phyloP scores from a whole-genome alignment of 768 basidiomycete genomes.

The Galerina sulciceps region DNA sequence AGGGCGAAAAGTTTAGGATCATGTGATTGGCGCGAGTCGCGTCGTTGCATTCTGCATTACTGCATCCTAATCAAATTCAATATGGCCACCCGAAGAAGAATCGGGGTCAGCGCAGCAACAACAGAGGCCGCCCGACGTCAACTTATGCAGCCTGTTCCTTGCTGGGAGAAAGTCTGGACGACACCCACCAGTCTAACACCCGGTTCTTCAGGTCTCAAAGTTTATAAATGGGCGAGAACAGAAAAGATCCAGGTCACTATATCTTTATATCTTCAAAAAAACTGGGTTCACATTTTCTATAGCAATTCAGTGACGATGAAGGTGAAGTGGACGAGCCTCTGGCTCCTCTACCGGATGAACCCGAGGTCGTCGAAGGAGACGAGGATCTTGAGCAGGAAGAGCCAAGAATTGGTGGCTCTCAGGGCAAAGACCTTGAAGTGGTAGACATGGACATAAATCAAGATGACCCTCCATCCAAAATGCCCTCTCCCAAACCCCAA shows the following conservation, averaged over 20 bases:
- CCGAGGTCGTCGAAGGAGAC: constrained; percentile 74
- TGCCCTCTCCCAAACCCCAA: constrained; percentile 68
- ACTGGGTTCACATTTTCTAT: constrained; percentile 5
- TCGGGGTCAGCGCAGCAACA: constrained; percentile 76
- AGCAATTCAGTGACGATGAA: constrained; percentile 92
- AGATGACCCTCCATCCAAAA: constrained; percentile 62
- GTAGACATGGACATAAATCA: constrained; percentile 36
- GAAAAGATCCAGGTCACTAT: constrained; percentile 74
- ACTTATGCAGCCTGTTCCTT: constrained; percentile 88
- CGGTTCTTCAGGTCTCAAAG: constrained; percentile 59
- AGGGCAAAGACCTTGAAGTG: constrained; percentile 31
- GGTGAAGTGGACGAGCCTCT: constrained; percentile 79
- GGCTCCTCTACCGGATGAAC: constrained; percentile 78
- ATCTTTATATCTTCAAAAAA: background rate
- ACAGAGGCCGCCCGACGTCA: constrained; percentile 83
- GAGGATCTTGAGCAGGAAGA: constrained; percentile 81
- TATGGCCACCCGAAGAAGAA: constrained; percentile 78
- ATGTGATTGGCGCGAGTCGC: too few relatives aligned
- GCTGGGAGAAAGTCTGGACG: constrained; percentile 83
- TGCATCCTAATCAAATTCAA: constrained; percentile 2
- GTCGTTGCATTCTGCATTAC: too few relatives aligned
- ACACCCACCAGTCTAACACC: constrained; percentile 57
- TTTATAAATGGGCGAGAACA: constrained; percentile 81
- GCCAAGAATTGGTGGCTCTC: constrained; percentile 40
- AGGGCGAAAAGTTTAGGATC: too few relatives aligned